Conservation (phyloP, 1,139 yeast genomes). For the Debaryomyces robertsiae region DNA sequence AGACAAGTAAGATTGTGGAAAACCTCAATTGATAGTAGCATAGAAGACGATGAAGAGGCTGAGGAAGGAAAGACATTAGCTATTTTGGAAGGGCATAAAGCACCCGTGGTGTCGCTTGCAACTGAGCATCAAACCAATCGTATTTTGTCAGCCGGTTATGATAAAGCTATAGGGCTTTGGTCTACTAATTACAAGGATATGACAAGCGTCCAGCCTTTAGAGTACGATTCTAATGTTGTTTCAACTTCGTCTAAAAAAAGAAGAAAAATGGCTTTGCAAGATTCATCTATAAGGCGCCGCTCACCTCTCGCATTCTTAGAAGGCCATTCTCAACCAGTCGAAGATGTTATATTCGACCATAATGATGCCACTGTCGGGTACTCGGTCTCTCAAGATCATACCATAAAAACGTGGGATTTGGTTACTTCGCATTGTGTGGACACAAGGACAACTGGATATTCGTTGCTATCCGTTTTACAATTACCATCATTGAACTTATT, state of each 20-base stretch:
- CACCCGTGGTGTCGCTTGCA: constrained; percentile 78
- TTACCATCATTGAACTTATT: constrained; percentile 67
- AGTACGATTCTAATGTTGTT: constrained; percentile 47
- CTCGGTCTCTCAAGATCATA: constrained; percentile 94
- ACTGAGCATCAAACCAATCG: constrained; percentile 54
- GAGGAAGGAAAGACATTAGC: constrained; percentile 80
- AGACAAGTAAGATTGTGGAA: constrained; percentile 90
- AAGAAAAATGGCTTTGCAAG: constrained; percentile 77
- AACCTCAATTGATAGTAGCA: constrained; percentile 51
- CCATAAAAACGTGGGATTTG: constrained; percentile 94
- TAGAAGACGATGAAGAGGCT: constrained; percentile 44
- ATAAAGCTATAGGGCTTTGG: constrained; percentile 84
- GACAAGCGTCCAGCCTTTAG: constrained; percentile 69
- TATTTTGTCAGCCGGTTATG: constrained; percentile 84
- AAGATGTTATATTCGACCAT: constrained; percentile 74
- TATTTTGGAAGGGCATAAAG: constrained; percentile 84
- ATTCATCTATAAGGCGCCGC: constrained; percentile 75
- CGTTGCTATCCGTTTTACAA: constrained; percentile 74
- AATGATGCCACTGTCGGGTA: constrained; percentile 80
- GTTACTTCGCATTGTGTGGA: constrained; percentile 82
- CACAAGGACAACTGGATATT: constrained; percentile 85
- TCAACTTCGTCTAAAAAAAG: constrained; percentile 89
- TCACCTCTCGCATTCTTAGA: constrained; percentile 77
- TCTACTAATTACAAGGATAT: constrained; percentile 83
- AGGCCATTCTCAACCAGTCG: constrained; percentile 86